Conservation (phyloP, 305 asterid species). For the Euphrasia arctica region DNA sequence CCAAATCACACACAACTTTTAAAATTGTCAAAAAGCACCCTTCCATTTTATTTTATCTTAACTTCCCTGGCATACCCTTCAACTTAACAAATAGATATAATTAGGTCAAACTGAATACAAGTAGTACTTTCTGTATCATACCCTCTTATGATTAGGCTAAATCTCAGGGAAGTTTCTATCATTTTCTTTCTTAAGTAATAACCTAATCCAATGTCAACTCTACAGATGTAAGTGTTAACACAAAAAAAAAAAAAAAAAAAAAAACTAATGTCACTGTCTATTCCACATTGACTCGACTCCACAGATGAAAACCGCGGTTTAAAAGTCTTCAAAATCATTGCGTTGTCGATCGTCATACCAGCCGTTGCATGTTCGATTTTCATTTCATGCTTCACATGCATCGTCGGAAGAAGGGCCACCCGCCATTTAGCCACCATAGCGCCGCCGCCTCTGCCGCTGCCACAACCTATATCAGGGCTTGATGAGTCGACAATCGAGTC, state of each 20-base stretch:
- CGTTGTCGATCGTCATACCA: slow-evolving; percentile 56
- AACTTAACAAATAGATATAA: neutral
- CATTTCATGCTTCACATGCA: slow-evolving; percentile 41
- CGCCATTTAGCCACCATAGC: slow-evolving; percentile 27
- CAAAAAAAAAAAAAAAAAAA: neutral
- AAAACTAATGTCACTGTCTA: neutral
- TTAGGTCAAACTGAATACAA: neutral
- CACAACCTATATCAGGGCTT: slow-evolving; percentile 38
- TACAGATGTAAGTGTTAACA: neutral
- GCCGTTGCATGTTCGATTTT: slow-evolving; percentile 37
- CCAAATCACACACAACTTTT: too few species aligned
- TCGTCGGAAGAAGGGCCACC: slow-evolving; percentile 29
- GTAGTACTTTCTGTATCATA: too few species aligned
- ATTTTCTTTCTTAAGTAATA: neutral
- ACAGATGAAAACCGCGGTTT: slow-evolving; percentile 41
- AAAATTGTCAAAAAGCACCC: too few species aligned
- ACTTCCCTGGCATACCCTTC: too few species aligned
- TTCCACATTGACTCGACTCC: slow-evolving; percentile 10
- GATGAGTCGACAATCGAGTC: slow-evolving; percentile 66
- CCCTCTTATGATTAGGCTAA: neutral
- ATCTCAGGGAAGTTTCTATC: neutral
- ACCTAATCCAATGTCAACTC: slow-evolving; percentile 18
- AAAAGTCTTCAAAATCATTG: slow-evolving; percentile 41
- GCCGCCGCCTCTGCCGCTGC: slow-evolving; percentile 1
- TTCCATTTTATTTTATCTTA: too few species aligned